Percentiles rank a stretch among this genome's conserved stretches.
Evolutionary conservation across 1,139 yeast species (phyloP).

Genomic region (Sporopachydermia cereana): DNA sequence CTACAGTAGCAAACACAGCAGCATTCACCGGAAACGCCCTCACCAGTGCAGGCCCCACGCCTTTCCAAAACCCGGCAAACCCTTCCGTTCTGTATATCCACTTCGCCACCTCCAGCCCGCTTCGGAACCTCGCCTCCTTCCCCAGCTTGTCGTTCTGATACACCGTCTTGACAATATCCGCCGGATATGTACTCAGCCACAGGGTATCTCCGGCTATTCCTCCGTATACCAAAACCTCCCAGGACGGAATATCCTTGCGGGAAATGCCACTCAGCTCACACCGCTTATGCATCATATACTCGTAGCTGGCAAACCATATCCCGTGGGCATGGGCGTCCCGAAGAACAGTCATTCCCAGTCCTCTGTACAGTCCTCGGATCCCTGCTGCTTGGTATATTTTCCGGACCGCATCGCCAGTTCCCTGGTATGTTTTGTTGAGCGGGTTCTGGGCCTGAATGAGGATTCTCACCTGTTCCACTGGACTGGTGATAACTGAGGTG

Average conservation of each 20-base stretch:
- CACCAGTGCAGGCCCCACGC: conserved; percentile 21
- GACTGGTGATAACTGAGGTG: conserved; percentile 1
- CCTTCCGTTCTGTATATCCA: conserved; percentile 37
- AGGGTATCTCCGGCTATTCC: conserved; percentile 3
- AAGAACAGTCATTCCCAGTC: not conserved
- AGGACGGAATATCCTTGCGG: not conserved
- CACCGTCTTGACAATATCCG: conserved; percentile 4
- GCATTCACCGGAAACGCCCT: conserved; percentile 3
- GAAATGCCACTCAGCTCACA: conserved; percentile 26
- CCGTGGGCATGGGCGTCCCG: conserved; percentile 4
- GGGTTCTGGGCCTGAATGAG: conserved; percentile 4
- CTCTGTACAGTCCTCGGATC: not conserved
- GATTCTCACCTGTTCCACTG: conserved; percentile 1
- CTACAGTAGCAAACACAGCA: conserved; percentile 1
- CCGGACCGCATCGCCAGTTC: not conserved
- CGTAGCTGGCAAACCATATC: not conserved
- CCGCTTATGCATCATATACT: conserved; percentile 2
- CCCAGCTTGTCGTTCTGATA: conserved; percentile 4
- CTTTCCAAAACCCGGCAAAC: conserved; percentile 62
- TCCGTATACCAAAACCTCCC: conserved; percentile 4
- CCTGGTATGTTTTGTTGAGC: not conserved
- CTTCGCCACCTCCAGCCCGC: not conserved
- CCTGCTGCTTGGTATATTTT: not conserved
- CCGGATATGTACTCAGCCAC: conserved; percentile 3
- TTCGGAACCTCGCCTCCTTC: not conserved